Percentiles rank a stretch among this genome's conserved stretches.
Conservation (phyloP, 2,329 filamentous ascomycete species). For the Colletotrichum navitas region DNA sequence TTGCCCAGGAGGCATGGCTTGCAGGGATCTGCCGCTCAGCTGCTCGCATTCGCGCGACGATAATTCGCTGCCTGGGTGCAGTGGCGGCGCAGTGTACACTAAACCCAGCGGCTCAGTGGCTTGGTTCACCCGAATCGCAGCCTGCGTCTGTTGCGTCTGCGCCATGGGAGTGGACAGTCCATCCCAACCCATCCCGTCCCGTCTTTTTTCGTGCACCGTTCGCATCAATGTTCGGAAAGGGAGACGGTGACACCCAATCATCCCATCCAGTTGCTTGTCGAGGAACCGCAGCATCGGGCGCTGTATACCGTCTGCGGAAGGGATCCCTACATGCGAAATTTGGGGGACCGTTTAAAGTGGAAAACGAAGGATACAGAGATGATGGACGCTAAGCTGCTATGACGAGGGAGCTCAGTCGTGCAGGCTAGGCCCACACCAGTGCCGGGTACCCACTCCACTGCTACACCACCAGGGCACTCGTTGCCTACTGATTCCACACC, state of each 20-base stretch:
- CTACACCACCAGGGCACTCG: slow-evolving; percentile 32
- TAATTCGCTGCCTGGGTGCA: slow-evolving; percentile 39
- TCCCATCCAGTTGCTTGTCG: slow-evolving; percentile 4
- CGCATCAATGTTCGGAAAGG: neutral
- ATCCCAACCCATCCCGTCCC: slow-evolving; percentile 19
- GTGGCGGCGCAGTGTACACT: slow-evolving; percentile 38
- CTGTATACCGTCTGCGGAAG: neutral
- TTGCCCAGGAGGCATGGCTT: slow-evolving; percentile 37
- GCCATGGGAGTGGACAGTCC: slow-evolving; percentile 15
- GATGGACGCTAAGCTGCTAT: neutral
- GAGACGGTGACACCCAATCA: neutral
- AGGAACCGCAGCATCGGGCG: slow-evolving; percentile 9
- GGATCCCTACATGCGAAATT: neutral
- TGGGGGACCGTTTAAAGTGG: neutral
- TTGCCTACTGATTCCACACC: slow-evolving; percentile 39
- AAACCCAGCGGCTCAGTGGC: slow-evolving; percentile 26
- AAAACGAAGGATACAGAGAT: slow-evolving; percentile 1
- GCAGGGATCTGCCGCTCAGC: slow-evolving; percentile 40
- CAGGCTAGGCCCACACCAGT: slow-evolving; percentile 29
- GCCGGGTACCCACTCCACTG: slow-evolving; percentile 26
- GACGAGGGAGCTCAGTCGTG: slow-evolving; percentile 23
- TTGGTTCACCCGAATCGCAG: slow-evolving; percentile 39
- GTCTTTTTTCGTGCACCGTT: slow-evolving; percentile 3
- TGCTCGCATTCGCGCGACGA: slow-evolving; percentile 16
- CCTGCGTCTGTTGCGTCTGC: slow-evolving; percentile 3